These are phyloP conservation scores for Rubia balearica DNA, from an alignment of 305 asterid species.

Conservation along the genomic window DNA sequence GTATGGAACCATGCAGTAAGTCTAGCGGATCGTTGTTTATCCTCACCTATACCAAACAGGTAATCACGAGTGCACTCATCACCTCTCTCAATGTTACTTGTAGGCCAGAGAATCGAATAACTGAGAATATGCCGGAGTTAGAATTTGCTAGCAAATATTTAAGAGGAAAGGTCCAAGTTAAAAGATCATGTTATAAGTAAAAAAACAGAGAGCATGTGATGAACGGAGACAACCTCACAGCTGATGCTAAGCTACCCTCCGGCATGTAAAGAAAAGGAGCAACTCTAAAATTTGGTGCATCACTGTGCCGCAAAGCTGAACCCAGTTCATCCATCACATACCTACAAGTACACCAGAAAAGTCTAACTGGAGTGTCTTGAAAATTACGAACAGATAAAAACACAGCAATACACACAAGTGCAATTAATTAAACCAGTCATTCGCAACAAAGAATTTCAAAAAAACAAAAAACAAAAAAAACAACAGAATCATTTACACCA, in stretches of 20 bases:
- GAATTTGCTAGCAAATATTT: slow-evolving; percentile 12
- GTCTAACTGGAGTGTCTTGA: neutral
- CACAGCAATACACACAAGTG: neutral
- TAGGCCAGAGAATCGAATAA: slow-evolving; percentile 88
- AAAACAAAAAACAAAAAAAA: neutral
- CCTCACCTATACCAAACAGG: slow-evolving; percentile 86
- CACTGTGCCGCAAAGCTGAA: slow-evolving; percentile 93
- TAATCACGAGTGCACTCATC: slow-evolving; percentile 90
- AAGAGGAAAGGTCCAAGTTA: neutral
- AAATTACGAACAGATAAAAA: neutral
- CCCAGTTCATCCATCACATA: slow-evolving; percentile 99
- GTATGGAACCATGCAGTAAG: slow-evolving; percentile 98
- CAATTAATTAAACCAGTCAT: neutral
- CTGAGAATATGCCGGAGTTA: slow-evolving; percentile 36
- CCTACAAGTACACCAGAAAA: slow-evolving; percentile 39
- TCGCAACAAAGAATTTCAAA: neutral
- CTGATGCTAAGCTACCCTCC: slow-evolving; percentile 78
- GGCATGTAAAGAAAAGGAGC: slow-evolving; percentile 98
- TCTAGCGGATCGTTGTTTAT: slow-evolving; percentile 91
- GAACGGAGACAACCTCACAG: slow-evolving; percentile 61
- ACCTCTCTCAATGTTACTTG: slow-evolving; percentile 44
- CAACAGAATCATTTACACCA: neutral
- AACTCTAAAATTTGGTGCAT: slow-evolving; percentile 80
- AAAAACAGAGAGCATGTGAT: slow-evolving; percentile 15
- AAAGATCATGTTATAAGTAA: neutral